Evolutionary conservation across 495 filamentous ascomycete genomes (phyloP).

Genomic region (Usnea hakonensis): DNA sequence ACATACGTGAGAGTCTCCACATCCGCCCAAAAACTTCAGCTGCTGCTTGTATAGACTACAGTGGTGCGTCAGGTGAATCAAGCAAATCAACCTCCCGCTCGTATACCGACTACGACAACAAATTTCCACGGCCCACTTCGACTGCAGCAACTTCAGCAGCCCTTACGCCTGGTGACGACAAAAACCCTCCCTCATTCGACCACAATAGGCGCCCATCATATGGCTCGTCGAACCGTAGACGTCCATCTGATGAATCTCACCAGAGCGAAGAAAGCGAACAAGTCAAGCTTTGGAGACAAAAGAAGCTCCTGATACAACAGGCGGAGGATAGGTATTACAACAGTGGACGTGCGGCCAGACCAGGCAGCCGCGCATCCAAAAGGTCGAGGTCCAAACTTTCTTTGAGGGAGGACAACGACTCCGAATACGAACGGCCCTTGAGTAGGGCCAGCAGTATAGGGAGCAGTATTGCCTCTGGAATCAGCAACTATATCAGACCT

Average conservation of each 20-base stretch:
- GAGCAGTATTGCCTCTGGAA: slow-evolving; percentile 18
- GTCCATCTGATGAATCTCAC: slow-evolving; percentile 2
- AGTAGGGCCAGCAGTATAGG: slow-evolving; percentile 19
- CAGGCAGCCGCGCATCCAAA: slow-evolving; percentile 13
- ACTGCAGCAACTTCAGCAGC: slow-evolving; percentile 23
- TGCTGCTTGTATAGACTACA: slow-evolving; percentile 21
- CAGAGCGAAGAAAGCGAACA: slow-evolving; percentile 12
- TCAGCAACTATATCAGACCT: slow-evolving; percentile 23
- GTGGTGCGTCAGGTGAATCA: slow-evolving; percentile 17
- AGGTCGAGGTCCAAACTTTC: slow-evolving; percentile 4
- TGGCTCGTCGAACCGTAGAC: slow-evolving; percentile 5
- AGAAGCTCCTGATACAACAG: slow-evolving; percentile 16
- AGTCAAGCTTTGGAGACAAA: slow-evolving; percentile 21
- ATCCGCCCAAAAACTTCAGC: slow-evolving; percentile 22
- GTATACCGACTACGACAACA: slow-evolving; percentile 23
- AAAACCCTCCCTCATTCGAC: slow-evolving; percentile 4
- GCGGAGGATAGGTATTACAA: slow-evolving; percentile 19
- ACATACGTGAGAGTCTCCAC: slow-evolving; percentile 14
- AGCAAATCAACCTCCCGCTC: slow-evolving; percentile 25
- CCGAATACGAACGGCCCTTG: slow-evolving; percentile 6
- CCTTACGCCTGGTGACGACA: slow-evolving; percentile 21
- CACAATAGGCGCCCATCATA: slow-evolving; percentile 9
- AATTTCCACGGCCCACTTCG: slow-evolving; percentile 17
- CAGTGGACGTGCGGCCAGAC: slow-evolving; percentile 18
- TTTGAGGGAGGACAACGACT: slow-evolving; percentile 4